Evolutionary conservation across 2,329 filamentous ascomycete species (phyloP).

Genomic region (Colletotrichum sp.): DNA sequence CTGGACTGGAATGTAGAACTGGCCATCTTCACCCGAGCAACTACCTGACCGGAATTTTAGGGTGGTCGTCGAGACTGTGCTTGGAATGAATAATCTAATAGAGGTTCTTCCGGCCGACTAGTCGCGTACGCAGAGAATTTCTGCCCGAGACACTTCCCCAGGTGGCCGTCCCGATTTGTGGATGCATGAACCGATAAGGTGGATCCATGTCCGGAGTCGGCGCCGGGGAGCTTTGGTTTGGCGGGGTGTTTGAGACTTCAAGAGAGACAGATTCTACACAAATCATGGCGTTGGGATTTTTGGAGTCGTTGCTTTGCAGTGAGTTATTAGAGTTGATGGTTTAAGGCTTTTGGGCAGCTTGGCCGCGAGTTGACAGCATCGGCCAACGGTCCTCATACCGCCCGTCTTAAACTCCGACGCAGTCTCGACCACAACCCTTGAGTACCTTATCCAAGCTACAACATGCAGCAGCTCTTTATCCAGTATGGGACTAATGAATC

Average conservation of each 20-base stretch:
- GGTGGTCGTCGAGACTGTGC: background rate
- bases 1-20: background rate
- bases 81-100: background rate
- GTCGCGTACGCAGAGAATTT: background rate
- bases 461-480: accelerated
- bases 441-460: background rate
- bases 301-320: background rate
- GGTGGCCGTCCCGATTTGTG: background rate
- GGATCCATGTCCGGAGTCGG: background rate
- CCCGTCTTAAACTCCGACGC: background rate
- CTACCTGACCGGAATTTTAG: background rate
- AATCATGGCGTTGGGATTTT: background rate
- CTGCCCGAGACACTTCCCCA: background rate
- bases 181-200: background rate
- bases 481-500: background rate
- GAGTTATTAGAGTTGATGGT: accelerated
- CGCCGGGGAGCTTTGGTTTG: accelerated
- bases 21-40: background rate
- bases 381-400: background rate
- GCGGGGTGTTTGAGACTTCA: background rate
- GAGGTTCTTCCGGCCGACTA: accelerated
- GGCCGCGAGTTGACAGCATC: background rate
- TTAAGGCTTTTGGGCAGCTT: background rate
- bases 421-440: background rate
- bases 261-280: accelerated